Percentiles rank a stretch among this genome's conserved stretches.
These are phyloP conservation scores for Colletotrichum costaricense DNA, from an alignment of 2,329 filamentous ascomycete genomes.

Conservation along the genomic window DNA sequence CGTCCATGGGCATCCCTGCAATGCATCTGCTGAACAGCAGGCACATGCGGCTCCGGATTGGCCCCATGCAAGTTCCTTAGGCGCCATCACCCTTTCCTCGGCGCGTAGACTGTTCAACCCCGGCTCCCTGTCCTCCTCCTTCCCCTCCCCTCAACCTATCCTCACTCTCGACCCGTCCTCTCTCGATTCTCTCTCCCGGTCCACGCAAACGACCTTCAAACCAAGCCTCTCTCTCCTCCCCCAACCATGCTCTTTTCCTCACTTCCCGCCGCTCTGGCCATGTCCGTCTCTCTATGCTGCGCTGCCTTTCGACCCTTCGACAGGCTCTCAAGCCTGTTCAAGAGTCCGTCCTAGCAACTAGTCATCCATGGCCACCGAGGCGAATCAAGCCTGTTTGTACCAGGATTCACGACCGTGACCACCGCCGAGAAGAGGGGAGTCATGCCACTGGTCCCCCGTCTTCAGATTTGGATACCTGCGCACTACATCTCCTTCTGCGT, in stretches of 20 bases:
- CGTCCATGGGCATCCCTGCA: slow-evolving; percentile 18
- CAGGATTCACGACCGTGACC: slow-evolving; percentile 27
- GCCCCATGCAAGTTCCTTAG: slow-evolving; percentile 38
- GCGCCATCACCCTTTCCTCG: slow-evolving; percentile 39
- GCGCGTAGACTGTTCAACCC: slow-evolving; percentile 37
- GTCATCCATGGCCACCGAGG: slow-evolving; percentile 9
- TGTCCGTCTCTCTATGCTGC: neutral
- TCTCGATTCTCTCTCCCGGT: slow-evolving; percentile 1
- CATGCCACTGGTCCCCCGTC: slow-evolving; percentile 17
- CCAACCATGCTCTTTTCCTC: slow-evolving; percentile 29
- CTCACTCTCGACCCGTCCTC: neutral
- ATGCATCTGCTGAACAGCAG: slow-evolving; percentile 35
- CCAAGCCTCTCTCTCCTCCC: slow-evolving; percentile 2
- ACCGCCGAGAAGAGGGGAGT: slow-evolving; percentile 27
- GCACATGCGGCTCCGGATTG: slow-evolving; percentile 38
- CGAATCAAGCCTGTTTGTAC: slow-evolving; percentile 31
- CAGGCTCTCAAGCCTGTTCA: slow-evolving; percentile 22
- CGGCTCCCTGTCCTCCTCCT: slow-evolving; percentile 17
- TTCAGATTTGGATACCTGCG: slow-evolving; percentile 1
- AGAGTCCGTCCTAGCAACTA: slow-evolving; percentile 16
- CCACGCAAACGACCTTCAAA: neutral
- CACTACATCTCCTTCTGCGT: slow-evolving; percentile 4
- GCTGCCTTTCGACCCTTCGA: slow-evolving; percentile 13
- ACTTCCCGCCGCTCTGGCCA: slow-evolving; percentile 21
- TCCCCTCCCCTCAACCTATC: neutral